Evolutionary conservation across 352 stramenopile genomes (phyloP), one percentile per base, ranked within the genome.

Genomic region (Globisporangium mamillatum): DNA sequence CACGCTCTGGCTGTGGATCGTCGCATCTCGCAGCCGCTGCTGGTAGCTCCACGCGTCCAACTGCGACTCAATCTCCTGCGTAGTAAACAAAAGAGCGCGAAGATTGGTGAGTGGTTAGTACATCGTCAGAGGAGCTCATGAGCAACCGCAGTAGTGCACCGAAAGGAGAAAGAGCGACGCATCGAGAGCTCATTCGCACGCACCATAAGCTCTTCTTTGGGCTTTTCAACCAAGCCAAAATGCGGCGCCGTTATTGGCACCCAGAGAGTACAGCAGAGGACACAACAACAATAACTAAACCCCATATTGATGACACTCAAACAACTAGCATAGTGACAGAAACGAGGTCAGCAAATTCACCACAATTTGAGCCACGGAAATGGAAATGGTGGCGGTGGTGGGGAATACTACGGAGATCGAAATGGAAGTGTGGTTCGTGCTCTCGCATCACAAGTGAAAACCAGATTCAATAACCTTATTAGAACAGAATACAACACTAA

Each of bases 11-110:
- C 79, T 92, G 73, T 89, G 73, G 32, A 29, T 69, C 63, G 69
- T 67, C 25, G 85, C 83, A 74, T 92, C 82, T 25, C 67, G 71
- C 34, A 75, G 41, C 48, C 83, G 85, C 61, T 81, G 78, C 58
- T 80, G 46, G 68, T 82, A 90, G 64, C 75, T 75, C 75, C 70
- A 81, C 36, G 66, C 60, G 64, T 93, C 83, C 29, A 87, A 63
- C 24, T 73, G 66, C 27, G 59, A 44, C 60, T 81, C 66, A 7
- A 79, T 81, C 60, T 89, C 67, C 75, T 91, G 71, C 63, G n/a
- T 50, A 22, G n/a, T 3, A 6, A 20, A 22, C 16, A 50, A 22
- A 12, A 44, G 36, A 18, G 36, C 12, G 18, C 5, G 6, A 4
- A 6, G n/a, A 1, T 5, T 1, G 18, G 6, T 22, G 16, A 20